Conservation (phyloP, 2,329 filamentous ascomycete species). For the Ophiostoma himal-ulmi region DNA sequence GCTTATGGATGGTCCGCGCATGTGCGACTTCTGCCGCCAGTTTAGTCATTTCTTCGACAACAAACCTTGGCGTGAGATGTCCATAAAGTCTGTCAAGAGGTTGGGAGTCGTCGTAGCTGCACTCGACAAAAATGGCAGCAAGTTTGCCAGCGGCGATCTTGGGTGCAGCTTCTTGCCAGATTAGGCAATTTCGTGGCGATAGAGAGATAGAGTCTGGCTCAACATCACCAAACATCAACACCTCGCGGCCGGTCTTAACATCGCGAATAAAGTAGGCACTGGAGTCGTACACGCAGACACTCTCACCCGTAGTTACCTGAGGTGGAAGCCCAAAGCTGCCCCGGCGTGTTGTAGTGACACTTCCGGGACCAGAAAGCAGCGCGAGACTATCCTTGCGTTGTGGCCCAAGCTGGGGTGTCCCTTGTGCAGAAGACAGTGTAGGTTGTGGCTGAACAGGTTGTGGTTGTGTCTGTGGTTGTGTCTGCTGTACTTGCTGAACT, state of each 20-base stretch:
- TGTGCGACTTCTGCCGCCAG: slow-evolving; percentile 67
- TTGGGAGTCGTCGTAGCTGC: slow-evolving; percentile 80
- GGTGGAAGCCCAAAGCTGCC: slow-evolving; percentile 17
- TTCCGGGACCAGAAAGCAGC: slow-evolving; percentile 13
- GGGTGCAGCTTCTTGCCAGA: slow-evolving; percentile 85
- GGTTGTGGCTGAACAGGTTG: not conserved
- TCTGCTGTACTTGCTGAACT: not conserved
- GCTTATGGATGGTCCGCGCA: slow-evolving; percentile 35
- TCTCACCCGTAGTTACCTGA: slow-evolving; percentile 36
- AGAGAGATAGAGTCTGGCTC: slow-evolving; percentile 84
- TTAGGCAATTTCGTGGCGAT: slow-evolving; percentile 68
- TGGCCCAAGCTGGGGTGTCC: slow-evolving; percentile 12
- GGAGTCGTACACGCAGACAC: slow-evolving; percentile 71
- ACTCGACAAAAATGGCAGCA: slow-evolving; percentile 87
- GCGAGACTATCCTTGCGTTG: slow-evolving; percentile 25
- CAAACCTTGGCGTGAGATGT: slow-evolving; percentile 76
- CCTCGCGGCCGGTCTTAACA: slow-evolving; percentile 61
- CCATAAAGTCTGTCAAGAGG: slow-evolving; percentile 76
- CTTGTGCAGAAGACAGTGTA: not conserved
- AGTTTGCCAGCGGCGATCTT: slow-evolving; percentile 71
- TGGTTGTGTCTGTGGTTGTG: not conserved
- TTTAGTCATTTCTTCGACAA: slow-evolving; percentile 69
- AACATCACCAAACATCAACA: slow-evolving; percentile 92
- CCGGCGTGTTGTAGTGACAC: slow-evolving; percentile 6
- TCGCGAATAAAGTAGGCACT: slow-evolving; percentile 92